phyloP scores from a whole-genome alignment of 768 basidiomycete genomes.

The Crassisporium funariophilum region DNA sequence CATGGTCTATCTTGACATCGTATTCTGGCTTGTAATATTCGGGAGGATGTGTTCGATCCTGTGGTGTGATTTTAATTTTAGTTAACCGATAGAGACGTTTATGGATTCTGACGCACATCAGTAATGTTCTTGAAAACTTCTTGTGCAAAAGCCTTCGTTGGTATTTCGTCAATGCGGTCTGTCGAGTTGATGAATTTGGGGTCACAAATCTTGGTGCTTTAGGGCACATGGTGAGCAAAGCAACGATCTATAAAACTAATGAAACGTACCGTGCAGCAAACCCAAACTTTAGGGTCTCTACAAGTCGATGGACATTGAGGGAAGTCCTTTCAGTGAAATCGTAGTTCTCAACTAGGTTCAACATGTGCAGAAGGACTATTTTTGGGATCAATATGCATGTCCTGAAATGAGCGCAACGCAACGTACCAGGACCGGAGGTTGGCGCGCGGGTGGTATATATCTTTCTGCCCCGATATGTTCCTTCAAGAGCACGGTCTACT shows the following conservation, averaged over 20 bases:
- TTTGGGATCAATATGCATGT: neutral
- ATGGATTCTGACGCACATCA: slow-evolving; percentile 55
- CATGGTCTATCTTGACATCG: slow-evolving; percentile 80
- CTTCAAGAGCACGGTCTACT: slow-evolving; percentile 72
- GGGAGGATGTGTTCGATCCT: slow-evolving; percentile 82
- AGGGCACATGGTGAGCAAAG: no score
- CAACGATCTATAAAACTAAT: neutral
- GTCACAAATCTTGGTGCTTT: slow-evolving; percentile 83
- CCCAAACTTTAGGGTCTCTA: slow-evolving; percentile 84
- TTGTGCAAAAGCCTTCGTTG: slow-evolving; percentile 69
- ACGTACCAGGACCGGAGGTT: slow-evolving; percentile 72
- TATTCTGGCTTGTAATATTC: slow-evolving; percentile 85
- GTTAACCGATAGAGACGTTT: neutral
- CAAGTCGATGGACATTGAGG: slow-evolving; percentile 73
- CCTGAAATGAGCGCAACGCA: neutral
- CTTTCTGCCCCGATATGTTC: slow-evolving; percentile 74
- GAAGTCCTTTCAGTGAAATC: slow-evolving; percentile 53
- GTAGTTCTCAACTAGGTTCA: slow-evolving; percentile 89
- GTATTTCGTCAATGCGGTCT: slow-evolving; percentile 59
- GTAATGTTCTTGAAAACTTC: slow-evolving; percentile 69
- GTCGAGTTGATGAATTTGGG: slow-evolving; percentile 64
- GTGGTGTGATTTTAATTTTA: slow-evolving; percentile 24
- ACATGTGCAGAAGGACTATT: slow-evolving; percentile 79
- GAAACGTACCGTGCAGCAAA: slow-evolving; percentile 47
- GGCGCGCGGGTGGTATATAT: slow-evolving; percentile 88